Percentiles rank a stretch among this genome's conserved stretches.
These are phyloP conservation scores for Hygrocybe coccinea DNA, from an alignment of 768 basidiomycete species.

Conservation along the genomic window DNA sequence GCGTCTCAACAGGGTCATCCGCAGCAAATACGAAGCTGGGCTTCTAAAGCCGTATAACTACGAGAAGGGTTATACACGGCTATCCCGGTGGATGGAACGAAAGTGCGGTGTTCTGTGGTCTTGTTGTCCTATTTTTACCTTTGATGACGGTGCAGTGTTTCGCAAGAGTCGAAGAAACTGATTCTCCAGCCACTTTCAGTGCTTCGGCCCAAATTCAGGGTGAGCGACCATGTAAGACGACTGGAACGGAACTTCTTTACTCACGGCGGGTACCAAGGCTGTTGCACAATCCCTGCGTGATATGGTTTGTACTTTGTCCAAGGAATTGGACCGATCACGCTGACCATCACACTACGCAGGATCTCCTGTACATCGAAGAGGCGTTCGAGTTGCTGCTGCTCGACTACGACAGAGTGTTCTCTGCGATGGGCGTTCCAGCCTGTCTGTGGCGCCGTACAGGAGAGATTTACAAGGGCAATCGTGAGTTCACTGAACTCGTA, in stretches of 20 bases:
- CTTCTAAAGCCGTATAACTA: constrained; percentile 94
- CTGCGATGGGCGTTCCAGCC: constrained; percentile 94
- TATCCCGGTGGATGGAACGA: constrained; percentile 92
- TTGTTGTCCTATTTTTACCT: not conserved
- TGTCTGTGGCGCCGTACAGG: constrained; percentile 96
- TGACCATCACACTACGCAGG: constrained; percentile 38
- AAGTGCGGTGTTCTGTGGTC: constrained; percentile 48
- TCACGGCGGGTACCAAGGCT: constrained; percentile 46
- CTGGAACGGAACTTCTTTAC: not conserved
- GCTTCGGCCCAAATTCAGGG: constrained; percentile 79
- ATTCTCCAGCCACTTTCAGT: constrained; percentile 87
- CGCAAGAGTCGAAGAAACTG: constrained; percentile 85
- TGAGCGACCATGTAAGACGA: constrained; percentile 29
- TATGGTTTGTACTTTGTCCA: constrained; percentile 41
- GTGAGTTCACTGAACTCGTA: constrained; percentile 89
- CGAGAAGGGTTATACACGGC: constrained; percentile 87
- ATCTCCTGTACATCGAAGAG: constrained; percentile 96
- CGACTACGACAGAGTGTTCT: constrained; percentile 92
- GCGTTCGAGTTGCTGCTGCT: constrained; percentile 92
- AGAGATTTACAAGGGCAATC: constrained; percentile 97
- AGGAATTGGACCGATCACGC: not conserved
- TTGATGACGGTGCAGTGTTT: constrained; percentile 50
- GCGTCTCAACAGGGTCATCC: constrained; percentile 84
- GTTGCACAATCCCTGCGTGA: constrained; percentile 83
- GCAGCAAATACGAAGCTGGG: constrained; percentile 95